phyloP scores from a whole-genome alignment of 306 rosid genomes.

The Abrus pulchellus region DNA sequence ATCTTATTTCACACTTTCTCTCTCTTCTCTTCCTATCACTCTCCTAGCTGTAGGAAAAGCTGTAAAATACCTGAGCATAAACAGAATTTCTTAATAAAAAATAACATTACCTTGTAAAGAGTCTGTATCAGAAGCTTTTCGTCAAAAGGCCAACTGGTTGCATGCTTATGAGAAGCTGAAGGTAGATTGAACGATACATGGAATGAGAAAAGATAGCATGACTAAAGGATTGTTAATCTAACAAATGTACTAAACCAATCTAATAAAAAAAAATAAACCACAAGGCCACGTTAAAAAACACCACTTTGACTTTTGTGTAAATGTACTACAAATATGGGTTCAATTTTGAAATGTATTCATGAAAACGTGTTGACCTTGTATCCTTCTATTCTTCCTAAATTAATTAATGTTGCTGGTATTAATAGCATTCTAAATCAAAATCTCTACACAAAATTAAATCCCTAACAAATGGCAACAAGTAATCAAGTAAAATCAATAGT shows the following conservation, averaged over 20 bases:
- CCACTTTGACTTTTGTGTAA: conserved; percentile 25
- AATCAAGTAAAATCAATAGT: conserved; percentile 37
- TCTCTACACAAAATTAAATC: neutral
- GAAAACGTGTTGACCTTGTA: conserved; percentile 4
- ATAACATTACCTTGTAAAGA: conserved; percentile 73
- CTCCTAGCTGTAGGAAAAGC: neutral
- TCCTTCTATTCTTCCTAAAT: neutral
- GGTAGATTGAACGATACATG: conserved; percentile 24
- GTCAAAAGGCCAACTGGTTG: conserved; percentile 81
- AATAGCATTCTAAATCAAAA: conserved; percentile 35
- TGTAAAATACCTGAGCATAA: neutral
- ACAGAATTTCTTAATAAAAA: neutral
- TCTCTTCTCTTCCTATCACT: neutral
- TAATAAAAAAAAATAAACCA: neutral
- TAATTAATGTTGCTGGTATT: neutral
- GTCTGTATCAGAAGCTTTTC: conserved; percentile 85
- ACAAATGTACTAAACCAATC: conserved; percentile 15
- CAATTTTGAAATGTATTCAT: conserved; percentile 12
- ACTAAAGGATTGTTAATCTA: conserved; percentile 13
- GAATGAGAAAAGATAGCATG: conserved; percentile 26
- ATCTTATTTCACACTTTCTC: neutral
- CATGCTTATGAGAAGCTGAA: conserved; percentile 69
- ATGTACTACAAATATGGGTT: conserved; percentile 15
- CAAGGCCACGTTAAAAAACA: conserved; percentile 13
- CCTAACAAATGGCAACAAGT: conserved; percentile 34